These are phyloP conservation scores for Cronartium quercuum DNA, from an alignment of 1,284 basidiomycete genomes.

Conservation along the genomic window DNA sequence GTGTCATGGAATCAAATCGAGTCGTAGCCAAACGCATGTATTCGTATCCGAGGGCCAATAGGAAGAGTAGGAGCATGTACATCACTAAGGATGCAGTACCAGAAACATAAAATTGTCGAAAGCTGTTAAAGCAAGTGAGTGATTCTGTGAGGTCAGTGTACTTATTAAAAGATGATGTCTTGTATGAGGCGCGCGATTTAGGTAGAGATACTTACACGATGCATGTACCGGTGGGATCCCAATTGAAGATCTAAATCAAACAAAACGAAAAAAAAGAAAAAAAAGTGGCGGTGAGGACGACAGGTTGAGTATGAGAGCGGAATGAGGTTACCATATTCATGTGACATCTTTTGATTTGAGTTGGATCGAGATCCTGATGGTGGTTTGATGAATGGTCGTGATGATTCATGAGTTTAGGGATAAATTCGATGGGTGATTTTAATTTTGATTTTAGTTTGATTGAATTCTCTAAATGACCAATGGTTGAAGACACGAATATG, in stretches of 20 bases:
- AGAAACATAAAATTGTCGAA: conserved; percentile 31
- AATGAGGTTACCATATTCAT: conserved; percentile 26
- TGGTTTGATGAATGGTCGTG: not conserved
- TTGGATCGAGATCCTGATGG: not conserved
- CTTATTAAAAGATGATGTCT: not conserved
- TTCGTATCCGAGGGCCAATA: conserved; percentile 22
- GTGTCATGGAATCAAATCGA: conserved; percentile 13
- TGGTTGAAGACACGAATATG: too few species aligned
- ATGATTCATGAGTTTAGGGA: too few species aligned
- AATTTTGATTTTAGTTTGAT: too few species aligned
- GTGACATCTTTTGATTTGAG: conserved; percentile 11
- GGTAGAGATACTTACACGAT: conserved; percentile 21
- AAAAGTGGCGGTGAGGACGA: not conserved
- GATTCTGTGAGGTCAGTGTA: not conserved
- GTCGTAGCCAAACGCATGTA: conserved; percentile 18
- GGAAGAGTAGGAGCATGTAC: conserved; percentile 18
- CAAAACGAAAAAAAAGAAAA: not conserved
- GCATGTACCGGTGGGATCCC: conserved; percentile 26
- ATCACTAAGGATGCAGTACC: conserved; percentile 14
- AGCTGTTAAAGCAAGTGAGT: not conserved
- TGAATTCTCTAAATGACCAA: too few species aligned
- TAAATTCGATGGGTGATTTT: too few species aligned
- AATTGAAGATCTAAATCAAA: conserved; percentile 27
- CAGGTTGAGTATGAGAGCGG: not conserved
- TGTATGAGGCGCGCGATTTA: too few species aligned